Percentiles rank a stretch among this genome's conserved stretches.
Conservation (phyloP, 1,284 basidiomycete species). For the Rhodofomes roseus region DNA sequence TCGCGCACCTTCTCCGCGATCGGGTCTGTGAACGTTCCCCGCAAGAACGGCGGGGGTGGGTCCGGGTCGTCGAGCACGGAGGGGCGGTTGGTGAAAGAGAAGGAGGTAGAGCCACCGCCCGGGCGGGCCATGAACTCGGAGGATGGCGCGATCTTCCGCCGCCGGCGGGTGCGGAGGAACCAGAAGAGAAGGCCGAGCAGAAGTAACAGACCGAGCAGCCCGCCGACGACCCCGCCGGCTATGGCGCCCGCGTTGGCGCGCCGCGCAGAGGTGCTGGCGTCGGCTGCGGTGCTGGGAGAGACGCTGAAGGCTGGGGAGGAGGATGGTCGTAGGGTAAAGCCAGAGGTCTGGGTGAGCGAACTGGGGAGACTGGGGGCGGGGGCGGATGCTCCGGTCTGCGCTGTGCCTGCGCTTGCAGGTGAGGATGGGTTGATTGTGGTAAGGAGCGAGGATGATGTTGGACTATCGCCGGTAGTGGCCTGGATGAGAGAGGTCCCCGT, state of each 20-base stretch:
- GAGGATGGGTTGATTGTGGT: neutral
- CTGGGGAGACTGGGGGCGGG: neutral
- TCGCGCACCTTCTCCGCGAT: neutral
- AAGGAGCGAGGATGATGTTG: neutral
- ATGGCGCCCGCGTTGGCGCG: neutral
- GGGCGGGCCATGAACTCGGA: neutral
- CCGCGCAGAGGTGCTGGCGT: neutral
- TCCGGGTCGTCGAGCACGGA: neutral
- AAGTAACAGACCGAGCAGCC: neutral
- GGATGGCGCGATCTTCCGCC: neutral
- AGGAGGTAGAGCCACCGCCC: neutral
- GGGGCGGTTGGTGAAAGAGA: neutral
- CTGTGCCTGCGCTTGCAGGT: neutral
- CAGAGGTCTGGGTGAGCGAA: neutral
- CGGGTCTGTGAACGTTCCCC: neutral
- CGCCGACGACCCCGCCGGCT: neutral
- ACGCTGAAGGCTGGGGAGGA: neutral
- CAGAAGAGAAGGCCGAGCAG: neutral
- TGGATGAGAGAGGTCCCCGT: too few species aligned
- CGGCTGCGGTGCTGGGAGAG: neutral
- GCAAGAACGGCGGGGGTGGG: neutral
- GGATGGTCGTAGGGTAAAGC: neutral
- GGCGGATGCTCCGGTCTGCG: neutral
- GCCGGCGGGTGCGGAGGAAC: neutral
- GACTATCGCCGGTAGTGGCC: too few species aligned